phyloP scores from a whole-genome alignment of 768 basidiomycete genomes.

The Hysterangium stoloniferum region DNA sequence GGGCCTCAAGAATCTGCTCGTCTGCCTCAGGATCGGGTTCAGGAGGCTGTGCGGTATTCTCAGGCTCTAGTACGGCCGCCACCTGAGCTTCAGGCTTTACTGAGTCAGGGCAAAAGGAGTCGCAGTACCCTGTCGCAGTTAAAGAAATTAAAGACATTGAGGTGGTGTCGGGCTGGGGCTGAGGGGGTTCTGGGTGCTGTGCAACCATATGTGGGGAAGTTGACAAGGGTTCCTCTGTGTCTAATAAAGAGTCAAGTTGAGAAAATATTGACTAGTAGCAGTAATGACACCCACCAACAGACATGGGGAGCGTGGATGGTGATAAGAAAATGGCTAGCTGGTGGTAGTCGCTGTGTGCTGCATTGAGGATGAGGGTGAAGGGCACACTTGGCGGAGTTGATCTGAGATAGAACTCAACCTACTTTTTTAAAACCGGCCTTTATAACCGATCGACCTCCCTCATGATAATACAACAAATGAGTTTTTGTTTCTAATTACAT shows the following conservation, averaged over 20 bases:
- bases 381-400: background rate
- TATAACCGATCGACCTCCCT: no score
- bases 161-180: background rate
- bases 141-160: background rate
- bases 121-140: background rate
- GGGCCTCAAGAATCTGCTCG: slow-evolving; percentile 76
- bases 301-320: slow-evolving; percentile 10
- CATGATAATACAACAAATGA: no score
- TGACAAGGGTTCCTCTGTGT: slow-evolving; percentile 8
- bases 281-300: slow-evolving; percentile 2
- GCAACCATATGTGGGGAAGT: background rate
- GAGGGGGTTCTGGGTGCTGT: slow-evolving; percentile 10
- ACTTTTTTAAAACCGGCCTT: no score
- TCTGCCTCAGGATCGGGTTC: slow-evolving; percentile 30
- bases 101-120: background rate
- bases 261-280: background rate
- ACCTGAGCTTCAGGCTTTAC: background rate
- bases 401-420: no score
- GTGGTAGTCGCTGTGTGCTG: slow-evolving; percentile 1
- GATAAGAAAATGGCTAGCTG: background rate
- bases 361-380: slow-evolving; percentile 11
- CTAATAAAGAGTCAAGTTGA: background rate
- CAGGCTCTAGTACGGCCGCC: background rate
- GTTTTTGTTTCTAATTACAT: no score
- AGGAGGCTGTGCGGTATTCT: background rate